phyloP scores from a whole-genome alignment of 1,284 basidiomycete species.

The Leucocoprinus gongylophorus region DNA sequence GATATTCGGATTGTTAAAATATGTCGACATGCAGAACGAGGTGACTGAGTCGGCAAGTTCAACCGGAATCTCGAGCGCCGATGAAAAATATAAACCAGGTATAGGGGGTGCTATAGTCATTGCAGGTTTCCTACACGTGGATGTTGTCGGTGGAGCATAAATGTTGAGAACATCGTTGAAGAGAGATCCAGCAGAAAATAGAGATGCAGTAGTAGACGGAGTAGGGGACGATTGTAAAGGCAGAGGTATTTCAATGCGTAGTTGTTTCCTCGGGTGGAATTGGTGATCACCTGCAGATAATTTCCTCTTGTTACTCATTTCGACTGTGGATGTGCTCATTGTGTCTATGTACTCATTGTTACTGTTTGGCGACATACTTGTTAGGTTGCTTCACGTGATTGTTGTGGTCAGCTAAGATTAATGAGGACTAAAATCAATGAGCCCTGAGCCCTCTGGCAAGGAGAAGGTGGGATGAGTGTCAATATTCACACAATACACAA shows the following conservation, averaged over 20 bases:
- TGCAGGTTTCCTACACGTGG: constrained; percentile 3
- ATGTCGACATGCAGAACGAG: constrained; percentile 47
- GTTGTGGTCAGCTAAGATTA: no score
- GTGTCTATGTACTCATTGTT: no score
- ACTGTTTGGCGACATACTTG: no score
- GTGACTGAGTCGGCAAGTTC: constrained; percentile 46
- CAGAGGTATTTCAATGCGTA: constrained; percentile 19
- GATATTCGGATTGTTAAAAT: constrained; percentile 43
- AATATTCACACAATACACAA: no score
- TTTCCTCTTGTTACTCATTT: constrained; percentile 6
- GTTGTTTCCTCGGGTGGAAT: constrained; percentile 11
- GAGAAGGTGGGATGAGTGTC: no score
- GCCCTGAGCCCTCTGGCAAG: no score
- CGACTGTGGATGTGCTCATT: background rate
- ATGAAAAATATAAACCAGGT: constrained; percentile 56
- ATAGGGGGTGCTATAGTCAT: constrained; percentile 44
- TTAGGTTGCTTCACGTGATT: no score
- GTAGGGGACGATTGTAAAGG: constrained; percentile 12
- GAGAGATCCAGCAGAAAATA: constrained; percentile 22
- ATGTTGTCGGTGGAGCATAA: background rate
- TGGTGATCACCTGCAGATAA: constrained; percentile 1
- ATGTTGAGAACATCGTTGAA: constrained; percentile 23
- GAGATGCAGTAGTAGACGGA: constrained; percentile 13
- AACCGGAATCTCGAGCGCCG: constrained; percentile 41
- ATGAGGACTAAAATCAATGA: no score